Evolutionary conservation across 768 basidiomycete genomes (phyloP).

Genomic region (Plicaturopsis crispa): DNA sequence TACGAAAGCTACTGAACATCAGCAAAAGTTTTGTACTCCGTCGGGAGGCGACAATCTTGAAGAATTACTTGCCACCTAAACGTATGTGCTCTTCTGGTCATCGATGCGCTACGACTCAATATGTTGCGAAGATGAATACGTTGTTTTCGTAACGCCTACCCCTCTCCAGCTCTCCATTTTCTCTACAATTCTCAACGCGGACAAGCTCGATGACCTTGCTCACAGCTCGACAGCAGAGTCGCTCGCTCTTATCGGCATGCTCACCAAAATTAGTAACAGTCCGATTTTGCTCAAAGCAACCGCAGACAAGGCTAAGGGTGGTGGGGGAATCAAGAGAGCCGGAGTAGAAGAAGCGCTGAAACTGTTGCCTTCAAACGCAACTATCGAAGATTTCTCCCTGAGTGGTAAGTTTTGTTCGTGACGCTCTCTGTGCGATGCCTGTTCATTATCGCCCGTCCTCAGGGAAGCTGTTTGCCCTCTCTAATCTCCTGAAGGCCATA

Average conservation of each 20-base stretch:
- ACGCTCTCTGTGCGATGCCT: not conserved
- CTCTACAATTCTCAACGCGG: constrained; percentile 62
- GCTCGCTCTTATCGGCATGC: constrained; percentile 67
- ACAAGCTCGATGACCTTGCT: constrained; percentile 60
- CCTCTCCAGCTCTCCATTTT: constrained; percentile 78
- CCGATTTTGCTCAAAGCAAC: constrained; percentile 83
- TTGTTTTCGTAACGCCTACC: constrained; percentile 93
- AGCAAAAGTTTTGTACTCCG: constrained; percentile 87
- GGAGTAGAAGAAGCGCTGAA: constrained; percentile 53
- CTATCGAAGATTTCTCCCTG: constrained; percentile 64
- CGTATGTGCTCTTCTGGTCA: constrained; percentile 35
- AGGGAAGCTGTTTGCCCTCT: constrained; percentile 73
- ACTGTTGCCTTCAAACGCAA: constrained; percentile 50
- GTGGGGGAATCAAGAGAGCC: constrained; percentile 33
- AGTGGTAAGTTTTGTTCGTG: constrained; percentile 54
- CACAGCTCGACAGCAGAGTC: constrained; percentile 70
- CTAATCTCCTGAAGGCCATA: constrained; percentile 53
- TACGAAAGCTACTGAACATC: constrained; percentile 68
- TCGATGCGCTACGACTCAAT: not conserved
- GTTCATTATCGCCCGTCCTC: too few relatives aligned
- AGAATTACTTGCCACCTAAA: constrained; percentile 87
- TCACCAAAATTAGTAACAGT: constrained; percentile 91
- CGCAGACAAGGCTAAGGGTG: constrained; percentile 48
- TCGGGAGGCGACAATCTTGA: constrained; percentile 75
- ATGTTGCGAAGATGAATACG: constrained; percentile 74